Conservation (phyloP, 2,329 filamentous ascomycete species). For the Venturia aucupariae region DNA sequence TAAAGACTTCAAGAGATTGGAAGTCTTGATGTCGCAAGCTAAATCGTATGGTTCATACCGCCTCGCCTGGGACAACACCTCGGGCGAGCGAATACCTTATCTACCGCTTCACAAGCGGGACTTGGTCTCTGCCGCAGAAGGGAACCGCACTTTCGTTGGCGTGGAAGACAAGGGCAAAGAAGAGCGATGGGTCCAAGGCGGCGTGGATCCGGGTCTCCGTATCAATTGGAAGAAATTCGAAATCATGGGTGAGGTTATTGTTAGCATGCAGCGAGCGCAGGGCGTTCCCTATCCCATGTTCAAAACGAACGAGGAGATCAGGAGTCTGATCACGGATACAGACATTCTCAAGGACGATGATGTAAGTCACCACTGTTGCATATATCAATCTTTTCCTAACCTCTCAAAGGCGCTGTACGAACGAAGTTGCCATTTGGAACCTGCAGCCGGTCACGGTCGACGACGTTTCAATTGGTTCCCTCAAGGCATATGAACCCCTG, state of each 20-base stretch:
- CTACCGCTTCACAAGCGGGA: conserved; percentile 84
- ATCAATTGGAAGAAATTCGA: conserved; percentile 99
- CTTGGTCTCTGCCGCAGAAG: conserved; percentile 84
- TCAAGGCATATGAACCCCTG: not conserved
- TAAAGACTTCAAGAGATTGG: conserved; percentile 79
- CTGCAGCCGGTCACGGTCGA: conserved; percentile 1
- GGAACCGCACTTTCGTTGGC: conserved; percentile 81
- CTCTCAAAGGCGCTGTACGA: conserved; percentile 2
- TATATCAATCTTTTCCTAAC: not conserved
- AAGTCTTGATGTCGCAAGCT: conserved; percentile 85
- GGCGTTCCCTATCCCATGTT: conserved; percentile 70
- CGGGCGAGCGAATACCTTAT: conserved; percentile 82
- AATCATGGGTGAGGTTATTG: conserved; percentile 82
- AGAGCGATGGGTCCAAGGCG: conserved; percentile 5
- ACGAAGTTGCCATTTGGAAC: conserved; percentile 10
- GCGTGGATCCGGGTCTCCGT: conserved; percentile 36
- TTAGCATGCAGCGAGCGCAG: conserved; percentile 88
- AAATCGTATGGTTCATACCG: conserved; percentile 92
- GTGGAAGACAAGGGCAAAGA: conserved; percentile 24
- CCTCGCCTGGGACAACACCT: conserved; percentile 95
- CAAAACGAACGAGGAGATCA: conserved; percentile 57
- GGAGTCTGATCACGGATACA: conserved; percentile 71
- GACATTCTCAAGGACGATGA: conserved; percentile 79
- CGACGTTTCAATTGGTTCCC: conserved; percentile 13
- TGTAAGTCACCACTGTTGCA: conserved; percentile 43